phyloP scores from a whole-genome alignment of 495 filamentous ascomycete genomes.

The Letharia lupina region DNA sequence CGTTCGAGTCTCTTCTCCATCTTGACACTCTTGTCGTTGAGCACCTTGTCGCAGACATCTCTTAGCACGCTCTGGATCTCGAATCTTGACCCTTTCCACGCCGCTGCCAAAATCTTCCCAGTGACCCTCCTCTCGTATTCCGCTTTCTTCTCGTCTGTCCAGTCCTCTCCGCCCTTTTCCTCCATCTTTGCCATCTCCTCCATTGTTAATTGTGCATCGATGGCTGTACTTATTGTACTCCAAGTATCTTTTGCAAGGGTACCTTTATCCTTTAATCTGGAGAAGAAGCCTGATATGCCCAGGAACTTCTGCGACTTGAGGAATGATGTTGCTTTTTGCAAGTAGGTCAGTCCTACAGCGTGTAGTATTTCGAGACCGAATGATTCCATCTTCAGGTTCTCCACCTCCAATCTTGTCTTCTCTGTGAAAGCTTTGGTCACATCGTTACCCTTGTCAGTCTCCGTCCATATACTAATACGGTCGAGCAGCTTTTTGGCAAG shows the following conservation, averaged over 20 bases:
- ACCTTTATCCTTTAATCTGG: conserved; percentile 90
- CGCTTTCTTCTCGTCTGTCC: conserved; percentile 97
- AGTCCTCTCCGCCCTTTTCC: conserved; percentile 91
- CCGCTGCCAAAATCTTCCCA: conserved; percentile 96
- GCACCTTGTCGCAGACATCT: conserved; percentile 69
- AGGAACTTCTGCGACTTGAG: conserved; percentile 95
- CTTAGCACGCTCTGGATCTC: conserved; percentile 95
- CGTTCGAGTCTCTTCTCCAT: conserved; percentile 81
- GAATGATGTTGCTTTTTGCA: conserved; percentile 76
- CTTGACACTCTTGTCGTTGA: conserved; percentile 72
- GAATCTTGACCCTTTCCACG: conserved; percentile 94
- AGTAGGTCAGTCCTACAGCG: conserved; percentile 83
- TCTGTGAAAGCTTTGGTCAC: conserved; percentile 84
- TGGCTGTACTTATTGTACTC: conserved; percentile 94
- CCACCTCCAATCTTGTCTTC: conserved; percentile 89
- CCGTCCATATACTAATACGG: conserved; percentile 90
- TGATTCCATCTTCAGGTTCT: conserved; percentile 98
- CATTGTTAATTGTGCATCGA: conserved; percentile 96
- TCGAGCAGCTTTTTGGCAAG: conserved; percentile 78
- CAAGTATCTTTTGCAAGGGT: conserved; percentile 95
- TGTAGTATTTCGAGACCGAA: conserved; percentile 97
- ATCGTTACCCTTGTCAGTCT: conserved; percentile 81
- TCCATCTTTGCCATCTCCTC: conserved; percentile 98
- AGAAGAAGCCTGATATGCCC: conserved; percentile 91
- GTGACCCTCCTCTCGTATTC: conserved; percentile 94